These are phyloP conservation scores for Staphylotrichum tortipilum DNA, from an alignment of 495 filamentous ascomycete species.

Conservation along the genomic window DNA sequence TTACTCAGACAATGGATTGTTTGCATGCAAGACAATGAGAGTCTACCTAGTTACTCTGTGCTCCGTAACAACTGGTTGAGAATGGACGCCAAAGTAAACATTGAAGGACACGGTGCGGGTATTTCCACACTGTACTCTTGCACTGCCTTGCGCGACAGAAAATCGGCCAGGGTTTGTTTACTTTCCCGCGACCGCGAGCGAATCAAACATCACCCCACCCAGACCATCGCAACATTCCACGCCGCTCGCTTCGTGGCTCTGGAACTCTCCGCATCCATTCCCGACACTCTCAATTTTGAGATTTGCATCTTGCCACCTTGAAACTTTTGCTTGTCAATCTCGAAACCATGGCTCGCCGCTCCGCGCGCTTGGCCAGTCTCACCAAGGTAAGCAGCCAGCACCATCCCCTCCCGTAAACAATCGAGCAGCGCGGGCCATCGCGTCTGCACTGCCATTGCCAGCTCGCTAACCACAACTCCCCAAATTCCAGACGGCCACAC, in stretches of 20 bases:
- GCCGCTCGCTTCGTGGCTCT: conserved; percentile 17
- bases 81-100: too few species aligned
- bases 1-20: too few species aligned
- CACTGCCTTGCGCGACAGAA: conserved; percentile 3
- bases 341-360: conserved; percentile 37
- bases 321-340: background rate
- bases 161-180: conserved; percentile 24
- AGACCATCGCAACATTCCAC: conserved; percentile 3
- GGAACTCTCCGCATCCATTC: conserved; percentile 14
- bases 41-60: too few species aligned
- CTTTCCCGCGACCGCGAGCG: conserved; percentile 13
- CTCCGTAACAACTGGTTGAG: too few species aligned
- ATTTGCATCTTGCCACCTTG: background rate
- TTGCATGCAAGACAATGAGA: too few species aligned
- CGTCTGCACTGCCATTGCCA: conserved; percentile 7
- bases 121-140: background rate
- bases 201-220: conserved; percentile 24
- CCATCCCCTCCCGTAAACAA: background rate
- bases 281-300: conserved; percentile 12
- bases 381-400: conserved; percentile 28
- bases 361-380: conserved; percentile 39
- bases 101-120: background rate
- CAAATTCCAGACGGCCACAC: conserved; percentile 12
- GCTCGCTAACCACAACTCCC: conserved; percentile 1
- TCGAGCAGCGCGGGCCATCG: background rate